Conservation (phyloP, 768 basidiomycete species). For the Pleurotus djamor region DNA sequence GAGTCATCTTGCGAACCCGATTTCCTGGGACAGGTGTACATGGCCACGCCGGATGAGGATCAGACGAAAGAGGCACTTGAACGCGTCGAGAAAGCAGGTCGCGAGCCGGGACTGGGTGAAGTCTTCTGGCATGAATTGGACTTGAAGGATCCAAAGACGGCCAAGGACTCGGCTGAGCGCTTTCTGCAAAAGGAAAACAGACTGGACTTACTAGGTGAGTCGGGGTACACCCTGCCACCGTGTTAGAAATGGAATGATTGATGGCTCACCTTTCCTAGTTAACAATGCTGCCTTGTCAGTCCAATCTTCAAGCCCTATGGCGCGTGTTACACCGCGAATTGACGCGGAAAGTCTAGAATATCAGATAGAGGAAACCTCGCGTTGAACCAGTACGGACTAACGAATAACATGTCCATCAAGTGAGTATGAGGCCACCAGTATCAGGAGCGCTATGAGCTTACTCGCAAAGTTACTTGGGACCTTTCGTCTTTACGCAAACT, state of each 20-base stretch:
- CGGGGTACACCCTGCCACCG: background rate
- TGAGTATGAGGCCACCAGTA: conserved; percentile 2
- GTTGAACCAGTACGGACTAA: conserved; percentile 5
- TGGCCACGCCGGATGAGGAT: conserved; percentile 29
- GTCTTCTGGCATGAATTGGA: conserved; percentile 32
- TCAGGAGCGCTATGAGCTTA: background rate
- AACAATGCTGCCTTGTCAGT: conserved; percentile 19
- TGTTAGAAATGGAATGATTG: background rate
- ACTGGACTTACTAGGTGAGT: conserved; percentile 41
- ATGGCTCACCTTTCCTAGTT: conserved; percentile 9
- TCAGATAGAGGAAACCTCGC: background rate
- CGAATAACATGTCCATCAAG: conserved; percentile 17
- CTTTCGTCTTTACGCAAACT: conserved; percentile 18
- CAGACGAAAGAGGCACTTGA: conserved; percentile 28
- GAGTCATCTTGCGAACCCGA: background rate
- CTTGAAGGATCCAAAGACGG: conserved; percentile 30
- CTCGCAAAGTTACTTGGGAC: conserved; percentile 15
- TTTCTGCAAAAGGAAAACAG: conserved; percentile 35
- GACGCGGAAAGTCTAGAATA: background rate
- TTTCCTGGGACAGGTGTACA: conserved; percentile 14
- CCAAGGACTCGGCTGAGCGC: conserved; percentile 29
- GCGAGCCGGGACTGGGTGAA: conserved; percentile 26
- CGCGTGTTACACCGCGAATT: background rate
- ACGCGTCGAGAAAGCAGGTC: conserved; percentile 27
- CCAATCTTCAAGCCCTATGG: background rate